Conservation (phyloP, 768 basidiomycete species). For the Leccinellum luteum region DNA sequence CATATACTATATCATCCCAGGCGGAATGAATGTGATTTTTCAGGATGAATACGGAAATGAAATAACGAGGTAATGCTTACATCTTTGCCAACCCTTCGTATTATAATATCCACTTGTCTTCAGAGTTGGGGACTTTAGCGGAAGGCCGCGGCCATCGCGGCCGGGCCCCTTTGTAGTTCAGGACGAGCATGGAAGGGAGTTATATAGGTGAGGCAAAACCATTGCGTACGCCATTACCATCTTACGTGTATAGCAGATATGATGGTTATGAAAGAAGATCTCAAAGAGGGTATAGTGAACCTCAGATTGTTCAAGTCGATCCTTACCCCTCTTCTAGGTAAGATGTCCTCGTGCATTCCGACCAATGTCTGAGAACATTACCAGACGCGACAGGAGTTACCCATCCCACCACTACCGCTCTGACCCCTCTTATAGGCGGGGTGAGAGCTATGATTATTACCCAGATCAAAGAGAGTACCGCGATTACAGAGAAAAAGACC, state of each 20-base stretch:
- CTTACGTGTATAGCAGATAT: constrained; percentile 22
- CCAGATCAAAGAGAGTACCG: constrained; percentile 21
- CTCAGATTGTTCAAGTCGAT: constrained; percentile 27
- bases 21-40: constrained; percentile 63
- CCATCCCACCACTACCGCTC: constrained; percentile 22
- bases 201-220: constrained; percentile 47
- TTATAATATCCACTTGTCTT: neutral
- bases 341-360: constrained; percentile 1
- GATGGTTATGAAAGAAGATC: constrained; percentile 23
- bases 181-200: constrained; percentile 55
- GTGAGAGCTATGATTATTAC: constrained; percentile 16
- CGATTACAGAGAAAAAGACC: constrained; percentile 20
- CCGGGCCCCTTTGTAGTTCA: constrained; percentile 53
- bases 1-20: constrained; percentile 62
- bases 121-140: constrained; percentile 54
- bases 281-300: constrained; percentile 23
- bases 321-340: constrained; percentile 23
- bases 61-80: constrained; percentile 49
- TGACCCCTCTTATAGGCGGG: constrained; percentile 24
- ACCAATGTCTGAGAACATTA: constrained; percentile 7
- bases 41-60: constrained; percentile 64
- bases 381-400: constrained; percentile 25
- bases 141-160: constrained; percentile 25
- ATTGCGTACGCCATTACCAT: neutral
- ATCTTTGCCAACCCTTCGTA: neutral